A percentile compares a stretch with the other conserved stretches of the same genome.
Conservation (phyloP, 768 basidiomycete genomes). For the Calvatia gigantea region DNA sequence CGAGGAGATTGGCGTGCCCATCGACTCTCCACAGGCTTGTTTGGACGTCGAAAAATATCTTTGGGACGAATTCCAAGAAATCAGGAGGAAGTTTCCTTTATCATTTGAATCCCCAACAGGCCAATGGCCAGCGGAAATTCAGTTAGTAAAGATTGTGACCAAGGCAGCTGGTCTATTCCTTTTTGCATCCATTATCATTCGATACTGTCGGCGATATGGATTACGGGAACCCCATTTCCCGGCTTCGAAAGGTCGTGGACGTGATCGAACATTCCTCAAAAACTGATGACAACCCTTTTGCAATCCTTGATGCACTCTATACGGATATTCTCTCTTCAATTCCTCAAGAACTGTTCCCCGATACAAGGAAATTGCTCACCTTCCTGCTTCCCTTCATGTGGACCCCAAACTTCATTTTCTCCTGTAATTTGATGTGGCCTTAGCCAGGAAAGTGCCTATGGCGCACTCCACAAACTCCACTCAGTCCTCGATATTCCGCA, state of each 20-base stretch:
- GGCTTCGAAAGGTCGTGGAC: slow-evolving; percentile 4
- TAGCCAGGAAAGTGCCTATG: not conserved
- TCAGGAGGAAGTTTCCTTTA: not conserved
- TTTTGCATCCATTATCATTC: slow-evolving; percentile 20
- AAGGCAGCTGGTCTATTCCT: slow-evolving; percentile 24
- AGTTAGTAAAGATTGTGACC: slow-evolving; percentile 13
- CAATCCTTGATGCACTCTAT: slow-evolving; percentile 8
- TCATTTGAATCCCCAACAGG: not conserved
- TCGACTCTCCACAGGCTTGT: slow-evolving; percentile 11
- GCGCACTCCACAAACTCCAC: not conserved
- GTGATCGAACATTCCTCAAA: not conserved
- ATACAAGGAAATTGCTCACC: not conserved
- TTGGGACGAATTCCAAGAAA: slow-evolving; percentile 8
- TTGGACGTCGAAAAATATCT: slow-evolving; percentile 18
- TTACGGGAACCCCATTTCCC: not conserved
- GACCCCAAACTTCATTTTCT: not conserved
- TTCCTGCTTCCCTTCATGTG: not conserved
- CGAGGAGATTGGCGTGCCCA: not conserved
- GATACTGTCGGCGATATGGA: slow-evolving; percentile 16
- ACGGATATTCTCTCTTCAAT: not conserved
- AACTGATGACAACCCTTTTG: not conserved
- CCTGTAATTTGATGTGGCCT: not conserved
- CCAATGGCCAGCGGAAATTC: slow-evolving; percentile 18
- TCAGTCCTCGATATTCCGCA: not conserved
- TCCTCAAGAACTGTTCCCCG: not conserved